phyloP scores from a whole-genome alignment of 1,139 yeast species.

The Blastobotrys serpentis region DNA sequence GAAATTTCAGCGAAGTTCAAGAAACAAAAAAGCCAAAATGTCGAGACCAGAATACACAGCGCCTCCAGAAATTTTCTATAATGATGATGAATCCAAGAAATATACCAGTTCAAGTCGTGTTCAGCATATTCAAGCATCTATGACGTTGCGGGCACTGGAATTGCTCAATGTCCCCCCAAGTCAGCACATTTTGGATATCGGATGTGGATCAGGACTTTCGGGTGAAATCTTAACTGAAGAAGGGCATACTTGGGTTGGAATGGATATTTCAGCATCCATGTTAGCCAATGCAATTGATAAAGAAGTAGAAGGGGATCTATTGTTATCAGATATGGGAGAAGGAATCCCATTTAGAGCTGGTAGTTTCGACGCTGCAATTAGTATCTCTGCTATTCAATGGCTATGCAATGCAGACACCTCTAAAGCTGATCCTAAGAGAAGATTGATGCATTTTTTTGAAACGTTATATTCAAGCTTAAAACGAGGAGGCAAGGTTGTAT shows the following conservation, averaged over 20 bases:
- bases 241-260: slow-evolving; percentile 92
- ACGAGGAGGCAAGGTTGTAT: slow-evolving; percentile 95
- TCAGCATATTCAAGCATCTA: slow-evolving; percentile 95
- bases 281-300: slow-evolving; percentile 90
- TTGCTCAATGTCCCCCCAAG: slow-evolving; percentile 66
- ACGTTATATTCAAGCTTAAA: slow-evolving; percentile 81
- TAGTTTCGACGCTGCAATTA: slow-evolving; percentile 93
- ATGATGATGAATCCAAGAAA: slow-evolving; percentile 83
- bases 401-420: slow-evolving; percentile 91
- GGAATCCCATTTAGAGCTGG: slow-evolving; percentile 97
- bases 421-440: slow-evolving; percentile 78
- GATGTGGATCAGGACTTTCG: slow-evolving; percentile 95
- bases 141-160: slow-evolving; percentile 93
- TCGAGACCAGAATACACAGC: slow-evolving; percentile 97
- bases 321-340: slow-evolving; percentile 86
- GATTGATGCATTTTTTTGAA: slow-evolving; percentile 80
- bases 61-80: slow-evolving; percentile 94
- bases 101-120: slow-evolving; percentile 94
- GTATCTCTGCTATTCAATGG: slow-evolving; percentile 97
- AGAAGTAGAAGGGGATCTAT: slow-evolving; percentile 89
- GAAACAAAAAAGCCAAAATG: slow-evolving; percentile 41
- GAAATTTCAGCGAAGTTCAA: neutral
- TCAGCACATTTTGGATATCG: slow-evolving; percentile 81
- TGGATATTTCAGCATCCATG: slow-evolving; percentile 97
- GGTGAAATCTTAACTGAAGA: slow-evolving; percentile 94